Conservation (phyloP, 352 stramenopile genomes). For the Phytopythium mirpurense region DNA sequence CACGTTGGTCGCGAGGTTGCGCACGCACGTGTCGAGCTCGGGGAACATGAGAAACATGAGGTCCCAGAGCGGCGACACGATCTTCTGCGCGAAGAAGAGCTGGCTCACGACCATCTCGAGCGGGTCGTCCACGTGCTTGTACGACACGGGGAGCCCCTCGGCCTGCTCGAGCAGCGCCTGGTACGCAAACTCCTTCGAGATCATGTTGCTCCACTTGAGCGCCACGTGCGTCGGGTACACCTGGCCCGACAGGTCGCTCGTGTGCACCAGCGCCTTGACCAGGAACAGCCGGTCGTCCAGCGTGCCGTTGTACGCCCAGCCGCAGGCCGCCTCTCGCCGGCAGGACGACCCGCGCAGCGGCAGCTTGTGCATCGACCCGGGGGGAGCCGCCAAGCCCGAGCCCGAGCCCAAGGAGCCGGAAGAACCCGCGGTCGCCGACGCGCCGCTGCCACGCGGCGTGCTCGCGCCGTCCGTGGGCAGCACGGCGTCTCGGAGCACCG, state of each 20-base stretch:
- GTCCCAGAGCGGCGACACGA: constrained; percentile 72
- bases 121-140: constrained; percentile 75
- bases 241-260: constrained; percentile 82
- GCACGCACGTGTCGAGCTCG: constrained; percentile 53
- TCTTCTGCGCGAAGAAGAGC: constrained; percentile 83
- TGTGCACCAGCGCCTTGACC: constrained; percentile 81
- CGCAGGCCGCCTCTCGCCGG: constrained; percentile 25
- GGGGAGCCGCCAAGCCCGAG: constrained; percentile 13
- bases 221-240: constrained; percentile 85
- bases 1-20: constrained; percentile 72
- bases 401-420: no score
- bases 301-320: constrained; percentile 59
- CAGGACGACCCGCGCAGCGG: constrained; percentile 15
- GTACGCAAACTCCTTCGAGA: constrained; percentile 87
- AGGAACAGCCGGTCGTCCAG: constrained; percentile 82
- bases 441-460: constrained; percentile 23
- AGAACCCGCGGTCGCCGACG: neutral
- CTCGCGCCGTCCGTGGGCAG: constrained; percentile 39
- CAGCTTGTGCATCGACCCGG: constrained; percentile 17
- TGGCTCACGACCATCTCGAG: constrained; percentile 84
- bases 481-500: constrained; percentile 56
- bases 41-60: constrained; percentile 78
- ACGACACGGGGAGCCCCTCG: constrained; percentile 75
- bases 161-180: constrained; percentile 81
- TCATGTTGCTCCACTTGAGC: constrained; percentile 89